Evolutionary conservation across 1,139 yeast species (phyloP), one percentile per base, ranked within the genome.

Genomic region (Yueomyces sp.): DNA sequence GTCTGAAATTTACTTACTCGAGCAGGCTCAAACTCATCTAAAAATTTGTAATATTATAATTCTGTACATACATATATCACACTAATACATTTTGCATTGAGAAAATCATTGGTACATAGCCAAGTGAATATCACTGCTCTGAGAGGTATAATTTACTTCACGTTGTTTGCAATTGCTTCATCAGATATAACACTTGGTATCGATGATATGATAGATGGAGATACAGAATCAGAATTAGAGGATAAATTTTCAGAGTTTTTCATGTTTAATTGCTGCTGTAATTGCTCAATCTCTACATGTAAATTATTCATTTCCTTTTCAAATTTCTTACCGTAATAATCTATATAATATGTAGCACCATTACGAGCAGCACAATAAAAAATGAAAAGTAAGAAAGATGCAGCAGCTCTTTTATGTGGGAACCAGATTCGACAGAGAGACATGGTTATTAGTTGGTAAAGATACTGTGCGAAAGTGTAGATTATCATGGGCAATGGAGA

Each of bases 321-420:
- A 83, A 79, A 55, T 42, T 52, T 55, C 86, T 81, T 83, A 46
- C 95, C 96, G 64, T 89, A 91, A 38, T 82, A 81, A 57, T 91
- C 97, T 46, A 91, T 73, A 59, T 91, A 91, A 59, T 85, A 91
- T 1, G 95, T 85, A 2, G 97, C 97, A 33, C 98, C 98, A 53
- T 91, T 89, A 61, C 82, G 85, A 41, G 87, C 72, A 2, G 97
- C 94, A 65, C 78, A 74, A 35, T 79, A 63, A 54, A 87, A 86
- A 29, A 91, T 85, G 44, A 73, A 69, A 2, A 77, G 63, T 48
- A 91, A 73, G 59, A 87, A 89, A 1, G 70, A 54, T 0, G 81
- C 77, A 37, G 94, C 85, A 1, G 83, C 73, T 44, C 68, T 66
- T 53, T 80, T 80, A 59, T 78, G 73, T 39, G 72, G 69, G 62